A percentile compares a stretch with the other conserved stretches of the same genome.
Evolutionary conservation across 2,329 filamentous ascomycete genomes (phyloP).

Genomic region (Colletotrichum melonis): DNA sequence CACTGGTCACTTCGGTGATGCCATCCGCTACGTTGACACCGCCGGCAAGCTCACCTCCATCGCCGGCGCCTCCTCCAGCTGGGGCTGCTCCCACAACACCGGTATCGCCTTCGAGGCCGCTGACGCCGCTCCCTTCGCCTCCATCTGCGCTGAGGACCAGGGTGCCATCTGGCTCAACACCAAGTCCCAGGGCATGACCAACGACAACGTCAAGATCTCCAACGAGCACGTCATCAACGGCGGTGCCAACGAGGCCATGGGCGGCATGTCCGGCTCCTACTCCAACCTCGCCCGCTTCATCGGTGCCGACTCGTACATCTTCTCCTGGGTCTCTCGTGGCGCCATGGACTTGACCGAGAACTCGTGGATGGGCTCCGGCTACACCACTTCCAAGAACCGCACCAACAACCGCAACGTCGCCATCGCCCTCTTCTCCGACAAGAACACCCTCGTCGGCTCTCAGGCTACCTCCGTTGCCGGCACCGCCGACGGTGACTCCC

Average conservation of each 20-base stretch:
- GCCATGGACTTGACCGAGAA: conserved; percentile 65
- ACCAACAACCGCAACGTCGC: conserved; percentile 71
- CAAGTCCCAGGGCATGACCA: conserved; percentile 65
- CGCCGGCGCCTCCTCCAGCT: conserved; percentile 63
- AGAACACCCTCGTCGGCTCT: conserved; percentile 64
- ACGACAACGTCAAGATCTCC: conserved; percentile 66
- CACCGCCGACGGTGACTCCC: conserved; percentile 63
- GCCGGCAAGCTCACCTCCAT: conserved; percentile 63
- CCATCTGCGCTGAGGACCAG: conserved; percentile 71
- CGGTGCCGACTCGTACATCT: conserved; percentile 65
- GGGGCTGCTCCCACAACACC: conserved; percentile 74
- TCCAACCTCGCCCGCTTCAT: conserved; percentile 66
- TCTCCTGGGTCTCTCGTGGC: conserved; percentile 72
- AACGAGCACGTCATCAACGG: conserved; percentile 73
- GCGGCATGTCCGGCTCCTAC: conserved; percentile 73
- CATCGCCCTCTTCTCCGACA: conserved; percentile 66
- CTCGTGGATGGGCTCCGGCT: conserved; percentile 67
- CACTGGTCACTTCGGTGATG: conserved; percentile 68
- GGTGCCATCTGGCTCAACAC: conserved; percentile 74
- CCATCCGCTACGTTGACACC: conserved; percentile 57
- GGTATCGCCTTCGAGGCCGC: conserved; percentile 72
- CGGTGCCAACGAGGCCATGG: conserved; percentile 67
- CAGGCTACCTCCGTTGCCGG: conserved; percentile 67
- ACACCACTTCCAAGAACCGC: conserved; percentile 62
- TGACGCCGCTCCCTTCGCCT: conserved; percentile 67